A percentile compares a stretch with the other conserved stretches of the same genome.
These are phyloP conservation scores for Pichia gijzeniarum DNA, from an alignment of 805 yeast genomes.

Conservation along the genomic window DNA sequence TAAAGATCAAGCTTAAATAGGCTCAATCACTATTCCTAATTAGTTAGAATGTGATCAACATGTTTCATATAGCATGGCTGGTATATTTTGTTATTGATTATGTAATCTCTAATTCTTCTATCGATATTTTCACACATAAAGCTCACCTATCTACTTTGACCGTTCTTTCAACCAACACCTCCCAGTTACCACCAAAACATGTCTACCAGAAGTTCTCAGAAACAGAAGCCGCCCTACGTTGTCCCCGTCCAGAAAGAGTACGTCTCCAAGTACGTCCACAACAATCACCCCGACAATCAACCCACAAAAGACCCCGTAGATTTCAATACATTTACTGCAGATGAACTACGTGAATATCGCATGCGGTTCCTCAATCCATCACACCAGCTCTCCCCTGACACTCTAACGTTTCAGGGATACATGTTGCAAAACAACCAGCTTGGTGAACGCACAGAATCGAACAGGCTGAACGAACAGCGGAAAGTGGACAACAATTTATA, in stretches of 20 bases:
- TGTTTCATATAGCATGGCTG: too few relatives aligned
- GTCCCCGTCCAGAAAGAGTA: slow-evolving; percentile 67
- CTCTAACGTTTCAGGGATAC: slow-evolving; percentile 63
- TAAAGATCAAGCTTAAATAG: too few relatives aligned
- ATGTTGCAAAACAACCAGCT: slow-evolving; percentile 56
- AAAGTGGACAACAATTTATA: slow-evolving; percentile 24
- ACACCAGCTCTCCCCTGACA: slow-evolving; percentile 44
- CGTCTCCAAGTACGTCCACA: slow-evolving; percentile 59
- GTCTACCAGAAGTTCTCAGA: slow-evolving; percentile 14
- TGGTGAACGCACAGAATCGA: slow-evolving; percentile 59
- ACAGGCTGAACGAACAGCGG: slow-evolving; percentile 23
- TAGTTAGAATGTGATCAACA: too few relatives aligned
- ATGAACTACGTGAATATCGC: slow-evolving; percentile 64
- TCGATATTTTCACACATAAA: too few relatives aligned
- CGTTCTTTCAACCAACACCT: too few relatives aligned
- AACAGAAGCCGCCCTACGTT: slow-evolving; percentile 14
- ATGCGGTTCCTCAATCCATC: slow-evolving; percentile 36
- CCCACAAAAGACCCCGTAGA: slow-evolving; percentile 55
- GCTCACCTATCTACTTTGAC: too few relatives aligned
- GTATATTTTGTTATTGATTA: too few relatives aligned
- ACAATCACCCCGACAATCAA: slow-evolving; percentile 63
- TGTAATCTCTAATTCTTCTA: too few relatives aligned
- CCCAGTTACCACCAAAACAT: slow-evolving; percentile 2
- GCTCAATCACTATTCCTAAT: too few relatives aligned
- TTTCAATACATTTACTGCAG: slow-evolving; percentile 56